phyloP scores from a whole-genome alignment of 1,139 yeast species.

The Geotrichum histeridarum region DNA sequence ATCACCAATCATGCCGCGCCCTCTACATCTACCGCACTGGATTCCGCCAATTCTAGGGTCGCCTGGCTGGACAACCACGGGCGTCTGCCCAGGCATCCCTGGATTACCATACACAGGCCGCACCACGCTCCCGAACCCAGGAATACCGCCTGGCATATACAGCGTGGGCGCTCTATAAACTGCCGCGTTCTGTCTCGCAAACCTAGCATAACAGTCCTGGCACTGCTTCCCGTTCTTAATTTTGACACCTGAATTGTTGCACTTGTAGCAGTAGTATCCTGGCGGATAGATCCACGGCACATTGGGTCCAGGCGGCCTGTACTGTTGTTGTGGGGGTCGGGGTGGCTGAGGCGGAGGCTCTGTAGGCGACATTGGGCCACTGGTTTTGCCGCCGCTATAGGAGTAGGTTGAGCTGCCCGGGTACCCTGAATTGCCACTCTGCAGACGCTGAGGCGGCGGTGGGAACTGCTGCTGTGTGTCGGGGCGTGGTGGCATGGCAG shows the following conservation, averaged over 20 bases:
- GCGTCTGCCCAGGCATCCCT: background rate
- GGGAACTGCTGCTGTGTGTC: constrained; percentile 15
- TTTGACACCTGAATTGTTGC: constrained; percentile 72
- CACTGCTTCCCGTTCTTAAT: constrained; percentile 61
- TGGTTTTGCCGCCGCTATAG: background rate
- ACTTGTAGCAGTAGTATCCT: constrained; percentile 58
- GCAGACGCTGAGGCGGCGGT: constrained; percentile 17
- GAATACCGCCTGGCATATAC: background rate
- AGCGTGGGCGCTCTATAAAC: background rate
- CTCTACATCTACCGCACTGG: constrained; percentile 73
- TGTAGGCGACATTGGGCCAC: no score
- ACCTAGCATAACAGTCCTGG: constrained; percentile 64
- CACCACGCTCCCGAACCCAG: no score
- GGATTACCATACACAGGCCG: no score
- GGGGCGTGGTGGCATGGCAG: constrained; percentile 12
- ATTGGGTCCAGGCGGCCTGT: constrained; percentile 25
- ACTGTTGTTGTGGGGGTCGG: constrained; percentile 18
- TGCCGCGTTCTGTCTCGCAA: constrained; percentile 41
- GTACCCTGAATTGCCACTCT: constrained; percentile 46
- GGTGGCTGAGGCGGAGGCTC: constrained; percentile 13
- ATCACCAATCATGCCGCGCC: constrained; percentile 52
- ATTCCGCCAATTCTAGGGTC: constrained; percentile 60
- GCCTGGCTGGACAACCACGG: constrained; percentile 10
- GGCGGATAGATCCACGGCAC: constrained; percentile 69
- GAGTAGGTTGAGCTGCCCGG: constrained; percentile 50